Percentiles rank a stretch among this genome's conserved stretches.
These are phyloP conservation scores for Ulmus americana DNA, from an alignment of 331 rosid genomes.

Conservation along the genomic window DNA sequence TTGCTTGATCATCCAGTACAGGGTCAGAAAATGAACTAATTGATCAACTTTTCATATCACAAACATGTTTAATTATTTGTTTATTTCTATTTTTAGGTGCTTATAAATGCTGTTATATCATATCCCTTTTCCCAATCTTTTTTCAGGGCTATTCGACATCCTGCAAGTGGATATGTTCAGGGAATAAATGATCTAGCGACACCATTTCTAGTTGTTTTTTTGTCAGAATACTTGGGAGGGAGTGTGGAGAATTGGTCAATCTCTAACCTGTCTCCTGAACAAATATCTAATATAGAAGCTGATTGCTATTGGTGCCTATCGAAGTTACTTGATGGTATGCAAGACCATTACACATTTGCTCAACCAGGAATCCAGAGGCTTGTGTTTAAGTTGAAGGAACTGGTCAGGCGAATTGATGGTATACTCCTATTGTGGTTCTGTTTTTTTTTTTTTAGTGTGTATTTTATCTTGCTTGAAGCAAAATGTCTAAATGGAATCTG, in stretches of 20 bases:
- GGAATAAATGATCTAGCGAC: conserved; percentile 96
- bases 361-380: conserved; percentile 97
- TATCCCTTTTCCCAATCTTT: conserved; percentile 24
- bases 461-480: conserved; percentile 14
- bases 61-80: too few relatives aligned
- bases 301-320: conserved; percentile 96
- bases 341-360: conserved; percentile 93
- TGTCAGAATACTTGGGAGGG: conserved; percentile 77
- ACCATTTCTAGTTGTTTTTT: conserved; percentile 83
- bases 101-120: not conserved
- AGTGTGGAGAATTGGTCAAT: conserved; percentile 66
- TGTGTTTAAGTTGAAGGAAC: conserved; percentile 83
- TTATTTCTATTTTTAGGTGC: not conserved
- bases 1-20: conserved; percentile 8
- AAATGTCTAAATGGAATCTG: not conserved
- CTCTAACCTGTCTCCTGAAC: conserved; percentile 60
- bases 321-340: conserved; percentile 93
- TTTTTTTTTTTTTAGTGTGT: conserved; percentile 6
- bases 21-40: not conserved
- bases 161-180: conserved; percentile 98
- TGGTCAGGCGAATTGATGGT: conserved; percentile 91
- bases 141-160: conserved; percentile 98
- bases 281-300: conserved; percentile 64
- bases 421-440: conserved; percentile 19
- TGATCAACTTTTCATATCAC: not conserved